Evolutionary conservation across 2,329 filamentous ascomycete species (phyloP), one percentile per base, ranked within the genome.

Genomic region (Ophiostoma perfectum): DNA sequence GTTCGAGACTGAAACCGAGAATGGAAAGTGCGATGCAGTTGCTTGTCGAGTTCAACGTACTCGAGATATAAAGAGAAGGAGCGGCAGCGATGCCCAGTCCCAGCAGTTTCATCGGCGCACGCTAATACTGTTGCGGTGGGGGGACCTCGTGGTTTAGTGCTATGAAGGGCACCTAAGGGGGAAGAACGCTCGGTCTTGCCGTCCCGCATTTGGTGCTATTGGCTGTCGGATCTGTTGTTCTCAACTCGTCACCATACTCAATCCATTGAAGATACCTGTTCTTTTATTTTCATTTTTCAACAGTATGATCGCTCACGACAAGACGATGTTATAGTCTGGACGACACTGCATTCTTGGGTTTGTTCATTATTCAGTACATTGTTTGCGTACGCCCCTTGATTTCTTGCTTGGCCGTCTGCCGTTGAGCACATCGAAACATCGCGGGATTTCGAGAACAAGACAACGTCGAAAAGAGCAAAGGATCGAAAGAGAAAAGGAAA

Each of bases 141-240:
- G 4, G 16, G 36, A 16, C 14, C 18, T 18, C 18, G 6, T 5
- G 36, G 4, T 16, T 16, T 2, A 39, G 18, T 60, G 27, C 27
- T 38, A 1, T 12, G 12, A 58, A 36, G n/a, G n/a, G 18, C 27
- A 38, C 39, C 66, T 49, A 16, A 27, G 45, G 27, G 27, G 27
- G 47, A 39, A 38, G 62, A 4, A 42, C 47, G n/a, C 27, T 39
- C 27, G 42, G 41, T 16, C 41, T 63, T 14, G 64, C 64, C 64
- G 45, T 68, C 16, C 67, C 65, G 65, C 68, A 60, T 67, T 66
- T 65, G 65, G 65, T 69, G 58, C 60, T 64, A 69, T 67, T 67
- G 44, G 42, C 14, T 27, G 55, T 12, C 38, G 55, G 4, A 18
- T 27, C 27, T 16, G 12, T n/a, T 47, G 52, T 55, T 16, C 38